A percentile compares a stretch with the other conserved stretches of the same genome.
phyloP scores from a whole-genome alignment of 2,329 filamentous ascomycete genomes.

The Alternaria metachromatica region DNA sequence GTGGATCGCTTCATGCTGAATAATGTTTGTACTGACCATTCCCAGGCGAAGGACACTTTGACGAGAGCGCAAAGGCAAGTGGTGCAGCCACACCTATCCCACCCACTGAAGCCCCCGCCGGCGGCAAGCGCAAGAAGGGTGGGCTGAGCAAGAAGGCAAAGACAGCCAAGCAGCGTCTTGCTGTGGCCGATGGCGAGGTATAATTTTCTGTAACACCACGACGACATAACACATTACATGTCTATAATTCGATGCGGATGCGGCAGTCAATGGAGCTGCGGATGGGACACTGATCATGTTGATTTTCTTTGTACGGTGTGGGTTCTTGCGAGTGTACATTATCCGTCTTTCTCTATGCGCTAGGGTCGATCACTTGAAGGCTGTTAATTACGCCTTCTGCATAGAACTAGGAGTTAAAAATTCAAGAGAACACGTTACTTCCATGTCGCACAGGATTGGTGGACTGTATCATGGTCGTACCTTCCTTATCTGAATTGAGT shows the following conservation, averaged over 20 bases:
- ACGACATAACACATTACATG: slow-evolving; percentile 15
- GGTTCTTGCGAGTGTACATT: slow-evolving; percentile 24
- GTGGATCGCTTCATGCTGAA: slow-evolving; percentile 38
- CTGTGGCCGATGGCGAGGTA: slow-evolving; percentile 55
- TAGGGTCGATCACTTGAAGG: slow-evolving; percentile 7
- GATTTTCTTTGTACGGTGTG: slow-evolving; percentile 1
- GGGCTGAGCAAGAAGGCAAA: slow-evolving; percentile 60
- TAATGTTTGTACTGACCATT: slow-evolving; percentile 30
- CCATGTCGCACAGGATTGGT: background rate
- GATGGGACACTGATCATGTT: background rate
- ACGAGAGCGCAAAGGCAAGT: slow-evolving; percentile 83
- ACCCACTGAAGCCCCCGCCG: slow-evolving; percentile 39
- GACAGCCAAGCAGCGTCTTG: slow-evolving; percentile 57
- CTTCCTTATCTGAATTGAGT: background rate
- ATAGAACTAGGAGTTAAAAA: slow-evolving; percentile 22
- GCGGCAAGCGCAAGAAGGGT: slow-evolving; percentile 59
- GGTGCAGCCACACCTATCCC: slow-evolving; percentile 84
- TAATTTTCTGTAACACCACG: slow-evolving; percentile 21
- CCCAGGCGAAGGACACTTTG: slow-evolving; percentile 93
- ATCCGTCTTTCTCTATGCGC: slow-evolving; percentile 11
- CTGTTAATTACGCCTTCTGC: slow-evolving; percentile 9
- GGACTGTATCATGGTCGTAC: background rate
- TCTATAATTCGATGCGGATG: slow-evolving; percentile 12
- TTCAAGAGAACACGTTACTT: slow-evolving; percentile 11
- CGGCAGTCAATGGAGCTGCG: background rate